These are phyloP conservation scores for Polygonum maritimum DNA, from an alignment of 148 eudicot species.

Conservation along the genomic window DNA sequence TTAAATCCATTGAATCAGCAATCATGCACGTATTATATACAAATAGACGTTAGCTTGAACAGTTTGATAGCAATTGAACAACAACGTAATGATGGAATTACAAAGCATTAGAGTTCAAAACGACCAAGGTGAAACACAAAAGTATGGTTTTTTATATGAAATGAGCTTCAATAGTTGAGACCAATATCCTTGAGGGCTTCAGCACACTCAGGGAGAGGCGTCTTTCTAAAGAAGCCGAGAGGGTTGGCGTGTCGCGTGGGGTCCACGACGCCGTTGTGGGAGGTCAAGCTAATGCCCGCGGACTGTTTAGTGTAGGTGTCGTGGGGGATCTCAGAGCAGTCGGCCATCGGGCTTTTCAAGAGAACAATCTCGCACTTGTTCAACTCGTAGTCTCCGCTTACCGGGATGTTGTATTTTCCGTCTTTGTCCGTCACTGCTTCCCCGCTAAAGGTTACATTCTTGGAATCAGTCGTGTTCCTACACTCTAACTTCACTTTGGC, in stretches of 20 bases:
- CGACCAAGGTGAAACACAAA: background rate
- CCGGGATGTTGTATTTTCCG: slow-evolving; percentile 31
- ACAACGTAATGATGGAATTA: no score
- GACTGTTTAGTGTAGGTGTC: slow-evolving; percentile 14
- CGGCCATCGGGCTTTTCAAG: slow-evolving; percentile 28
- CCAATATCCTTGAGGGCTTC: slow-evolving; percentile 38
- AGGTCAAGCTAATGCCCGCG: slow-evolving; percentile 34
- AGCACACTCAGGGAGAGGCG: slow-evolving; percentile 26
- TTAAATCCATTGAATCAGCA: background rate
- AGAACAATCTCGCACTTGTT: slow-evolving; percentile 35
- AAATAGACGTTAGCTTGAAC: background rate
- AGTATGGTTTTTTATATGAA: background rate
- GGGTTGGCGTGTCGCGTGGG: slow-evolving; percentile 38
- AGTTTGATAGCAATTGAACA: background rate
- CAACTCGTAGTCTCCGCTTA: slow-evolving; percentile 39
- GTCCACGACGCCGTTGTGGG: slow-evolving; percentile 37
- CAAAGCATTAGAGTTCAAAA: background rate
- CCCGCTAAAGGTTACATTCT: slow-evolving; percentile 13
- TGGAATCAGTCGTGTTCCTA: slow-evolving; percentile 26
- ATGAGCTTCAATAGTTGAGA: background rate
- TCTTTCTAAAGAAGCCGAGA: slow-evolving; percentile 35
- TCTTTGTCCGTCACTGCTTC: slow-evolving; percentile 28
- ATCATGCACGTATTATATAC: background rate
- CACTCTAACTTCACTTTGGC: slow-evolving; percentile 16
- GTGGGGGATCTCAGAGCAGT: slow-evolving; percentile 31